Percentiles rank a stretch among this genome's conserved stretches.
Conservation (phyloP, 75 land plant genomes). For the Azolla pinnata region DNA sequence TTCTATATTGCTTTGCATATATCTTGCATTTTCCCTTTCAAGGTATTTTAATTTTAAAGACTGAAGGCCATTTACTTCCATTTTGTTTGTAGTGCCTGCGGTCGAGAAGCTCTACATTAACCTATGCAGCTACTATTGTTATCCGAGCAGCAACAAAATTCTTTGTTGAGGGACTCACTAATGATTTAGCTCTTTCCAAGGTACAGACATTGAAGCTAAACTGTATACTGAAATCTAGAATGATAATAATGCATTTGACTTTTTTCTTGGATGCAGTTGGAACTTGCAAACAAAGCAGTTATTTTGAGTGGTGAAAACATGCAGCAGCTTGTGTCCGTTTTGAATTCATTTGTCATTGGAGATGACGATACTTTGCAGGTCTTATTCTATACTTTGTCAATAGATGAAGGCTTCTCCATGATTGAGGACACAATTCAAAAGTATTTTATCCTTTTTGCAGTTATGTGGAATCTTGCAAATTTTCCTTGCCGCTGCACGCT, state of each 20-base stretch:
- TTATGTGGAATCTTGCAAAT: conserved; percentile 4
- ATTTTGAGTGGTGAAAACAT: conserved; percentile 29
- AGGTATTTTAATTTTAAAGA: too few relatives aligned
- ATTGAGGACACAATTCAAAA: background rate
- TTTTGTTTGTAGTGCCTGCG: conserved; percentile 27
- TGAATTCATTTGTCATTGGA: conserved; percentile 21
- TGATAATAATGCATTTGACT: too few relatives aligned
- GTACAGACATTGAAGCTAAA: too few relatives aligned
- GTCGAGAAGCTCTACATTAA: conserved; percentile 27
- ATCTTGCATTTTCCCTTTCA: too few relatives aligned
- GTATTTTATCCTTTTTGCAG: background rate
- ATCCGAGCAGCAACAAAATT: conserved; percentile 24
- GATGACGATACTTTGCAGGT: conserved; percentile 26
- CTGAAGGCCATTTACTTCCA: too few relatives aligned
- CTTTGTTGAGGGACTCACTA: too few relatives aligned
- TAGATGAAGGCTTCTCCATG: background rate
- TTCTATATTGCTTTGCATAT: too few relatives aligned
- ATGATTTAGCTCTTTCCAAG: too few relatives aligned
- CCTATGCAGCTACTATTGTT: conserved; percentile 23
- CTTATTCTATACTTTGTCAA: too few relatives aligned
- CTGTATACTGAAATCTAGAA: too few relatives aligned
- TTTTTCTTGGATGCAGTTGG: background rate
- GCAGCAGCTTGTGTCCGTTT: conserved; percentile 25
- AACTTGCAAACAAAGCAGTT: conserved; percentile 23
- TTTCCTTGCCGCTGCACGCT: background rate